Evolutionary conservation across 495 filamentous ascomycete genomes (phyloP), one percentile per base, ranked within the genome.

Genomic region (Penicillium lividum): DNA sequence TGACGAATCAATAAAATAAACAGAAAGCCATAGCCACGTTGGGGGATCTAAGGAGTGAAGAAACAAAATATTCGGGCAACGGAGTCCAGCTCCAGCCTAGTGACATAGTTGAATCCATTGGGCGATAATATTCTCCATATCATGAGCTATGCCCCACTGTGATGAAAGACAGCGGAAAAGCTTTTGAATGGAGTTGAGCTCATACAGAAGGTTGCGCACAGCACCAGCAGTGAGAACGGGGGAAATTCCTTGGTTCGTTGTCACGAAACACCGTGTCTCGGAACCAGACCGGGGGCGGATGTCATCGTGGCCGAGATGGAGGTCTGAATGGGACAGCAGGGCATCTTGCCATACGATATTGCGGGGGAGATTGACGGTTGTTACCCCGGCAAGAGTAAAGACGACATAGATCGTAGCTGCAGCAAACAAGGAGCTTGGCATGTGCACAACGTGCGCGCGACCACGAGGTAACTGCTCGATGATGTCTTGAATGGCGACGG

Each of bases 121-220:
- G 8, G 76, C 69, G 44, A 80, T 56, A 44, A 79, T 73, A 42
- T 77, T 71, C 50, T 76, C 77, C 78, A 81, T 81, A 53, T 81
- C 76, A 64, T 73, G 70, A 18, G 78, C 78, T 55, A 81, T 73
- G 0, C 78, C 77, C 78, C 78, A 81, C 55, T 81, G 78, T 3
- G 73, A 74, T 16, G 66, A 72, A 4, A 81, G 61, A 53, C 78
- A 80, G 16, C 76, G 69, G 54, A 81, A 80, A 4, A 81, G 64
- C 59, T 80, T 81, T 59, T 79, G 78, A 66, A 80, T 77, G 15
- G 76, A 78, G 53, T 80, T 80, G 54, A 81, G 64, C 54, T 81
- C 78, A 62, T 81, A 81, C 11, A 80, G 57, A 27, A 81, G 58
- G 61, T 80, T 80, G 34, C 73, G 68, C 10, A 61, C 63, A 1